Conservation (phyloP, 208 protist species). For the Trypanosoma lewisi region DNA sequence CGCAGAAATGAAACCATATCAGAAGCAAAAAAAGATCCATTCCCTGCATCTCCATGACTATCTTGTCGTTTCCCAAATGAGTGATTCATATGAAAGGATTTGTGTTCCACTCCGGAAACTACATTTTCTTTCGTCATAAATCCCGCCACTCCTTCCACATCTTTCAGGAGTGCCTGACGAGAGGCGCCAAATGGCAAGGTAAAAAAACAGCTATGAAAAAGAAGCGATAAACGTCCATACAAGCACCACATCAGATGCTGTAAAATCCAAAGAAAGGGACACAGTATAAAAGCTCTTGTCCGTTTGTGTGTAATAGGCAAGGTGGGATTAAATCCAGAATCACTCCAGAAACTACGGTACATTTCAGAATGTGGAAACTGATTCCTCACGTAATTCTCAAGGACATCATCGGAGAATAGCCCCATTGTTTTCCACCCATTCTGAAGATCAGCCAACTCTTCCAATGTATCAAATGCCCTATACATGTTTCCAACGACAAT, state of each 20-base stretch:
- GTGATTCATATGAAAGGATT: too few relatives aligned
- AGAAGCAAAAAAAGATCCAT: background rate
- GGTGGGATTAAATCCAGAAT: slow-evolving; percentile 29
- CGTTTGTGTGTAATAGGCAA: background rate
- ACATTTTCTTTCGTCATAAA: background rate
- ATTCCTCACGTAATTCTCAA: slow-evolving; percentile 26
- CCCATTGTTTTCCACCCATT: slow-evolving; percentile 39
- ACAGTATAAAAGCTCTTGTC: slow-evolving; percentile 26
- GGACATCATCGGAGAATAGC: slow-evolving; percentile 32
- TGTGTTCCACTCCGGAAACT: background rate
- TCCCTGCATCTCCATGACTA: background rate
- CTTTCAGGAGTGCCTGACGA: slow-evolving; percentile 3
- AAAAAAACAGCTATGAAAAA: slow-evolving; percentile 57
- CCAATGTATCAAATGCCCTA: slow-evolving; percentile 33
- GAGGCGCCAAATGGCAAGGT: slow-evolving; percentile 2
- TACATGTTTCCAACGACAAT: slow-evolving; percentile 52
- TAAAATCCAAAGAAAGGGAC: slow-evolving; percentile 70
- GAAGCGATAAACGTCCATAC: slow-evolving; percentile 54
- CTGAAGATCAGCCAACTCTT: slow-evolving; percentile 52
- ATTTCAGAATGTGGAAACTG: slow-evolving; percentile 18
- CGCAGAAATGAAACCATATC: background rate
- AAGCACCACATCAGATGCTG: slow-evolving; percentile 58
- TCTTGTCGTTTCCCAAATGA: background rate
- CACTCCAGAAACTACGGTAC: slow-evolving; percentile 28
- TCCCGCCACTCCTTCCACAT: background rate